Conservation (phyloP, 1,284 basidiomycete species). For the Agroathelia rolfsii region DNA sequence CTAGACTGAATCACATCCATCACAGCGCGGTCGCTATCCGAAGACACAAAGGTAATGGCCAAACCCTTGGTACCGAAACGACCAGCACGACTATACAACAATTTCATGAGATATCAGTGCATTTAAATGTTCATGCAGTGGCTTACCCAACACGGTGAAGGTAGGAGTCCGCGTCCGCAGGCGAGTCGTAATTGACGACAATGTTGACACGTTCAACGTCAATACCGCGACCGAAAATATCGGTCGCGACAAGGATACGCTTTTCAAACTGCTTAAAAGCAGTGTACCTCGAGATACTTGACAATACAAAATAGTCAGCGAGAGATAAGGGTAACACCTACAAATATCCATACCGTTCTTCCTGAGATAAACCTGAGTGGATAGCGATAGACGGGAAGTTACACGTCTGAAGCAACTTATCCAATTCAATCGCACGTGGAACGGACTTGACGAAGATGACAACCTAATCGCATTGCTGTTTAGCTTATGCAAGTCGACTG, state of each 20-base stretch:
- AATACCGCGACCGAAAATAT: conserved; percentile 96
- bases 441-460: conserved; percentile 99
- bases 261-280: conserved; percentile 99
- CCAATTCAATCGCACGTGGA: conserved; percentile 90
- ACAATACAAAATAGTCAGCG: conserved; percentile 10
- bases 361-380: conserved; percentile 89
- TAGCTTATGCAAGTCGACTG: conserved; percentile 1
- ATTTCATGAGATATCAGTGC: conserved; percentile 2
- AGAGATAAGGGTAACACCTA: conserved; percentile 7
- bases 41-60: conserved; percentile 95
- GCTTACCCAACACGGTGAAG: conserved; percentile 92
- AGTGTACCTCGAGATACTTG: conserved; percentile 90
- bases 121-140: too few species aligned
- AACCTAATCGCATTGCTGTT: conserved; percentile 45
- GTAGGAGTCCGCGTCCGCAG: conserved; percentile 95
- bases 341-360: conserved; percentile 74
- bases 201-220: conserved; percentile 98
- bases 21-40: conserved; percentile 87
- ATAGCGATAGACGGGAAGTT: conserved; percentile 99
- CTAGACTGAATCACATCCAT: conserved; percentile 85
- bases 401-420: conserved; percentile 93
- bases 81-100: conserved; percentile 72
- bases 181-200: conserved; percentile 93
- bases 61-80: conserved; percentile 99
- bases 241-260: conserved; percentile 95